Conservation (phyloP, 2,329 filamentous ascomycete genomes). For the Ophiobolus disseminans region DNA sequence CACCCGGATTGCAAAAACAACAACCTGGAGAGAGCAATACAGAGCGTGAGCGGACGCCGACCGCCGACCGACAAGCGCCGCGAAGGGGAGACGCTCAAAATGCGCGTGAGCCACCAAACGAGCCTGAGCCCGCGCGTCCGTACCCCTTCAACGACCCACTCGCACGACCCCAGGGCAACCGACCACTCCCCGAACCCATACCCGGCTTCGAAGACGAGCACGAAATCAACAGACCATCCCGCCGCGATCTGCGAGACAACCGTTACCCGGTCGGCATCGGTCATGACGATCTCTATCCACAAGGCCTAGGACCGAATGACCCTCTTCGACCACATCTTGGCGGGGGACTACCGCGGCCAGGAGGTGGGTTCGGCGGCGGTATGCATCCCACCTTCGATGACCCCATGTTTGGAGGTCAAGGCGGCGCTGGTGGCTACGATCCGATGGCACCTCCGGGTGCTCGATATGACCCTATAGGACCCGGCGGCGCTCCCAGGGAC, state of each 20-base stretch:
- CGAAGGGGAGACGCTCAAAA: slow-evolving; percentile 36
- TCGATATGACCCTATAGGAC: slow-evolving; percentile 83
- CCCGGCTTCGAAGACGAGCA: slow-evolving; percentile 94
- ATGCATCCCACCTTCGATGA: slow-evolving; percentile 98
- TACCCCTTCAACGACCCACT: slow-evolving; percentile 75
- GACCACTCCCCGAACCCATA: slow-evolving; percentile 78
- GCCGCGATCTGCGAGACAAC: slow-evolving; percentile 57
- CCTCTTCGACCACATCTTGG: slow-evolving; percentile 74
- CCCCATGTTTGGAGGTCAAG: slow-evolving; percentile 75
- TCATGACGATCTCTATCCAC: slow-evolving; percentile 85
- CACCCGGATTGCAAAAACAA: slow-evolving; percentile 77
- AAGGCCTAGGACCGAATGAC: slow-evolving; percentile 83
- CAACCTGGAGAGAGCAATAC: slow-evolving; percentile 70
- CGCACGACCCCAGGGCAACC: slow-evolving; percentile 60
- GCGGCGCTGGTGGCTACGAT: slow-evolving; percentile 62
- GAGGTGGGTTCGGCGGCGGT: slow-evolving; percentile 71
- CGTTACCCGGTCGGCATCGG: slow-evolving; percentile 74
- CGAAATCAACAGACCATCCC: slow-evolving; percentile 75
- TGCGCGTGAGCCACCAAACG: slow-evolving; percentile 60
- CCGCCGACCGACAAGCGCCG: slow-evolving; percentile 51
- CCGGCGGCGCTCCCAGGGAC: slow-evolving; percentile 56
- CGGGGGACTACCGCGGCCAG: slow-evolving; percentile 63
- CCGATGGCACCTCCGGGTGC: slow-evolving; percentile 83
- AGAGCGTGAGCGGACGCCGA: slow-evolving; percentile 37
- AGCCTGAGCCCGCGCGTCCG: slow-evolving; percentile 67